These are phyloP conservation scores for Lentinula raphanica DNA, from an alignment of 768 basidiomycete genomes.

Conservation along the genomic window DNA sequence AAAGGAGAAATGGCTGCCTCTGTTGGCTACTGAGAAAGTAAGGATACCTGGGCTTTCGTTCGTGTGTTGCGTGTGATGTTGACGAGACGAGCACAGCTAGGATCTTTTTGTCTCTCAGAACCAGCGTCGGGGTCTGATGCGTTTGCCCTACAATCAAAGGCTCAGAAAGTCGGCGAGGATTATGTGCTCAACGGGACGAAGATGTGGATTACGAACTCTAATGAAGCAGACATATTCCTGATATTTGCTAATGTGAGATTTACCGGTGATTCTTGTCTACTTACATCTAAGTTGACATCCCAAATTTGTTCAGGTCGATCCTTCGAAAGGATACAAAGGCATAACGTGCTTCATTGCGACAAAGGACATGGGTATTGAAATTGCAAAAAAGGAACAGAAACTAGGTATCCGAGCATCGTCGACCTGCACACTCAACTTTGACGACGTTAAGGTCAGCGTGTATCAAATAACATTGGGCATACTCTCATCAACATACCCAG, in stretches of 20 bases:
- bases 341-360: constrained; percentile 97
- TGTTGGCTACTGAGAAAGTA: constrained; percentile 74
- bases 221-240: constrained; percentile 86
- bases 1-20: constrained; percentile 84
- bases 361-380: constrained; percentile 94
- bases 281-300: neutral
- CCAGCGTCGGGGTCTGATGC: constrained; percentile 93
- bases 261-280: neutral
- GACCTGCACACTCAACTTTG: constrained; percentile 91
- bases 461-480: neutral
- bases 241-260: constrained; percentile 86
- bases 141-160: constrained; percentile 92
- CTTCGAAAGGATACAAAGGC: constrained; percentile 95
- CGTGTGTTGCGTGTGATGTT: neutral
- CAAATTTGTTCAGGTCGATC: constrained; percentile 62
- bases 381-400: constrained; percentile 99
- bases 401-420: constrained; percentile 95
- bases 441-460: constrained; percentile 62
- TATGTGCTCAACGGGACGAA: constrained; percentile 96
- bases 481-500: too few species aligned
- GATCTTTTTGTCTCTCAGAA: constrained; percentile 94
- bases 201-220: constrained; percentile 98
- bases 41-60: neutral
- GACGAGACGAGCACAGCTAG: constrained; percentile 52
- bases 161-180: constrained; percentile 78